Evolutionary conservation across 768 basidiomycete genomes (phyloP).

Genomic region (Albatrellus ellisii): DNA sequence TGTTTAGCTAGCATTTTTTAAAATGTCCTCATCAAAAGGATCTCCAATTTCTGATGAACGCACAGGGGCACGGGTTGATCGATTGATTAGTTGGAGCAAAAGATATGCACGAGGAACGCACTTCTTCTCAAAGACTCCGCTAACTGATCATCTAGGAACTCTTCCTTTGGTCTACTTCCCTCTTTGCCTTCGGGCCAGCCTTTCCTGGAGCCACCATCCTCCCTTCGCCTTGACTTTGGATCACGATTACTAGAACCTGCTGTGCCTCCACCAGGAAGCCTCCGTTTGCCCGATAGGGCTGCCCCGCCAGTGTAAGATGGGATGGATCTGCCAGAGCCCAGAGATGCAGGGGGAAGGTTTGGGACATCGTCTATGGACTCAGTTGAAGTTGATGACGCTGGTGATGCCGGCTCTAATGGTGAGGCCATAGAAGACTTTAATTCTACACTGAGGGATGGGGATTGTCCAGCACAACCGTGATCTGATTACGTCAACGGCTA

Average conservation of each 20-base stretch:
- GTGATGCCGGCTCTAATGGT: conserved; percentile 14
- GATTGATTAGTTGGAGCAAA: neutral
- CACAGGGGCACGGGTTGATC: neutral
- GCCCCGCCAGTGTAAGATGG: conserved; percentile 4
- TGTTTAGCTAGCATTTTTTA: conserved; percentile 14
- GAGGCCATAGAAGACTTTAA: too few species aligned
- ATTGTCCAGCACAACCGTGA: too few species aligned
- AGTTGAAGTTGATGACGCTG: conserved; percentile 14
- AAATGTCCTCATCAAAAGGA: conserved; percentile 17
- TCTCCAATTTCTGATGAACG: conserved; percentile 18
- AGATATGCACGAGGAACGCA: neutral
- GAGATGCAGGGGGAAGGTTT: conserved; percentile 1
- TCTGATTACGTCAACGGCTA: too few species aligned
- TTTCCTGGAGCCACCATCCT: conserved; percentile 7
- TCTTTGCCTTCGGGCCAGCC: conserved; percentile 6
- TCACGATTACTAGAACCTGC: conserved; percentile 11
- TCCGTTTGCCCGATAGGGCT: conserved; percentile 9
- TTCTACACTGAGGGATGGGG: too few species aligned
- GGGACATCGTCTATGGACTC: conserved; percentile 11
- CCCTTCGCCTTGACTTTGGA: conserved; percentile 12
- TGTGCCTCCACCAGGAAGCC: conserved; percentile 9
- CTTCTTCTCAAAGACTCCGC: conserved; percentile 10
- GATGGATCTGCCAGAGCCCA: neutral
- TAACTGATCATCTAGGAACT: conserved; percentile 8
- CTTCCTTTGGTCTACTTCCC: conserved; percentile 9